Percentiles rank a stretch among this genome's conserved stretches.
Evolutionary conservation across 139 green algal species (phyloP).

Genomic region (Desmodesmus armatus): DNA sequence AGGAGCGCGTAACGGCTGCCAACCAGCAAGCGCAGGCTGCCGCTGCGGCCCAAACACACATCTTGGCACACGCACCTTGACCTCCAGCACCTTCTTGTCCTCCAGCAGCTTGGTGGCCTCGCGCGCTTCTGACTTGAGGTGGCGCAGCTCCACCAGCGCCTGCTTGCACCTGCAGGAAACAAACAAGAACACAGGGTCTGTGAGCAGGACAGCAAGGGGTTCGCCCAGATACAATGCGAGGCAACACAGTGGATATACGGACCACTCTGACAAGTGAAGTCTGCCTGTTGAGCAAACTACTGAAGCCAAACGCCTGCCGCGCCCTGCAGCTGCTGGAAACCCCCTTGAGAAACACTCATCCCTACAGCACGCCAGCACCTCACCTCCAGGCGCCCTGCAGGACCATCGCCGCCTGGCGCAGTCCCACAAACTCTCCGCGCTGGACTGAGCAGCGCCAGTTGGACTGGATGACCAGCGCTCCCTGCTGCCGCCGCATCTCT

Average conservation of each 20-base stretch:
- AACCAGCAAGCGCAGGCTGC: too few relatives aligned
- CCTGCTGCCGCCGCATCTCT: slow-evolving; percentile 33
- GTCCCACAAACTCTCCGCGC: not conserved
- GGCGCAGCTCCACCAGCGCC: slow-evolving; percentile 57
- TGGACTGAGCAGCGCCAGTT: slow-evolving; percentile 26
- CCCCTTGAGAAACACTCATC: too few relatives aligned
- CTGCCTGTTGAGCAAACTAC: too few relatives aligned
- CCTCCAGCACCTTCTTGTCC: slow-evolving; percentile 93
- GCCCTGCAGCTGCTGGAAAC: slow-evolving; percentile 54
- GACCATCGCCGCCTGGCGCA: slow-evolving; percentile 20
- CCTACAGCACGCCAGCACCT: slow-evolving; percentile 51
- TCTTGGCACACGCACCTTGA: slow-evolving; percentile 53
- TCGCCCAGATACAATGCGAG: slow-evolving; percentile 6
- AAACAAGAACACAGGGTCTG: not conserved
- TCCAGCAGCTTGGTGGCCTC: slow-evolving; percentile 87
- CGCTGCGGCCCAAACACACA: too few relatives aligned
- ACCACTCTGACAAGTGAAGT: too few relatives aligned
- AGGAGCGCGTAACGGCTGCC: too few relatives aligned
- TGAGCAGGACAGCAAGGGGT: not conserved
- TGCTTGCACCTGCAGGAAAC: slow-evolving; percentile 43
- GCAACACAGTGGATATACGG: not conserved
- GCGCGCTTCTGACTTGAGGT: slow-evolving; percentile 69
- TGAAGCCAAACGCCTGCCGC: slow-evolving; percentile 78
- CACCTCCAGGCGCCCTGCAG: slow-evolving; percentile 43
- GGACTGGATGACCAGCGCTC: slow-evolving; percentile 40